Conservation (phyloP, 331 rosid genomes). For the Cydonia oblonga region DNA sequence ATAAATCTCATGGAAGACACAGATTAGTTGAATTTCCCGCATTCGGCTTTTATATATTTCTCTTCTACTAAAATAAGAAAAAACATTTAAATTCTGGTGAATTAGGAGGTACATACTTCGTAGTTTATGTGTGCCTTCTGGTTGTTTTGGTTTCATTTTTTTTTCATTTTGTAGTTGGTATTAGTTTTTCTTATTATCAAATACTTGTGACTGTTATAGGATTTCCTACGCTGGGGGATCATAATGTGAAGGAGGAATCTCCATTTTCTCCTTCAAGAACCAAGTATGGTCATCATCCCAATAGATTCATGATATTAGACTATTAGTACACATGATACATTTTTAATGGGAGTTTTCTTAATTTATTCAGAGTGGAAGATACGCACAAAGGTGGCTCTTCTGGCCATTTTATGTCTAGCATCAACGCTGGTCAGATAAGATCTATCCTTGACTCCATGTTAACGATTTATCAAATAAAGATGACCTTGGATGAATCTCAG, state of each 20-base stretch:
- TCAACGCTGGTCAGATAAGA: constrained; percentile 48
- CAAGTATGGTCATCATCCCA: constrained; percentile 44
- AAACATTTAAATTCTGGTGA: not conserved
- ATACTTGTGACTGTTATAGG: constrained; percentile 35
- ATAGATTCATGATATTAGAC: not conserved
- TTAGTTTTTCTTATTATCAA: constrained; percentile 3
- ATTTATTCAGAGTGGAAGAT: constrained; percentile 66
- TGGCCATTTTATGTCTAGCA: constrained; percentile 49
- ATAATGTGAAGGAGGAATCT: constrained; percentile 68
- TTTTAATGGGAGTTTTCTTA: constrained; percentile 10
- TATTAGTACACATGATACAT: constrained; percentile 6
- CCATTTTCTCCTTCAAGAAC: constrained; percentile 68
- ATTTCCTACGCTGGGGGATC: constrained; percentile 57
- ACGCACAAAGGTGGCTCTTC: constrained; percentile 55
- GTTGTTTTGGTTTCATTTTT: constrained; percentile 2
- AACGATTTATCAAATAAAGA: not conserved
- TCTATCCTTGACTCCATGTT: not conserved
- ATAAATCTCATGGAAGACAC: constrained; percentile 1
- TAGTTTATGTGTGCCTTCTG: constrained; percentile 7
- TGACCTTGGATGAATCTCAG: not conserved
- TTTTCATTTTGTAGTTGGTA: not conserved
- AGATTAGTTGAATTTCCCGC: not conserved
- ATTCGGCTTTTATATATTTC: not conserved
- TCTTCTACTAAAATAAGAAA: not conserved
- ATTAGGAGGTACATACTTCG: not conserved